These are phyloP conservation scores for Pistacia vera DNA, from an alignment of 345 rosid genomes.

Conservation along the genomic window DNA sequence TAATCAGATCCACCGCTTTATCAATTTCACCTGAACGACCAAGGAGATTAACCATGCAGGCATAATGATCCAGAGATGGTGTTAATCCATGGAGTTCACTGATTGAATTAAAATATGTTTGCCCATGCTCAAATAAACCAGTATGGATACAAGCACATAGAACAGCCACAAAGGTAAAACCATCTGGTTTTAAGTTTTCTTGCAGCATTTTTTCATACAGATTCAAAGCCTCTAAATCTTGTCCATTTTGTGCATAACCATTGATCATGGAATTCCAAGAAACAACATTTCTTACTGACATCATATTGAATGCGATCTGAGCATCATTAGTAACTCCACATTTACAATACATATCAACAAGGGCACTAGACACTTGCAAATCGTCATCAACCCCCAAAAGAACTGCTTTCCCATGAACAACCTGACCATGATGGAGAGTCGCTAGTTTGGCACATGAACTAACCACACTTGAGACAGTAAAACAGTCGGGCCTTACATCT, in stretches of 20 bases:
- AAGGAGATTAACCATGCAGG: conserved; percentile 56
- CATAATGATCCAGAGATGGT: conserved; percentile 52
- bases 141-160: conserved; percentile 63
- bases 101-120: conserved; percentile 52
- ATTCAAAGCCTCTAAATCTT: conserved; percentile 48
- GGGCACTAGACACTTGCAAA: conserved; percentile 59
- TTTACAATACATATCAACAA: conserved; percentile 59
- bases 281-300: conserved; percentile 45
- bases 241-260: conserved; percentile 62
- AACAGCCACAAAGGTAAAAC: conserved; percentile 51
- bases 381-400: conserved; percentile 41
- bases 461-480: conserved; percentile 49
- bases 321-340: conserved; percentile 54
- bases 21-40: conserved; percentile 49
- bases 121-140: conserved; percentile 51
- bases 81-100: conserved; percentile 34
- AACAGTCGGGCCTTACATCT: conserved; percentile 43
- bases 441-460: conserved; percentile 65
- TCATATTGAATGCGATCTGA: conserved; percentile 36
- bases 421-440: conserved; percentile 50
- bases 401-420: conserved; percentile 50
- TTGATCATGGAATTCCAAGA: conserved; percentile 66
- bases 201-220: conserved; percentile 49
- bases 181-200: conserved; percentile 51
- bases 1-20: conserved; percentile 46